phyloP scores from a whole-genome alignment of 1,139 yeast genomes.

The Ogataea hybrid region DNA sequence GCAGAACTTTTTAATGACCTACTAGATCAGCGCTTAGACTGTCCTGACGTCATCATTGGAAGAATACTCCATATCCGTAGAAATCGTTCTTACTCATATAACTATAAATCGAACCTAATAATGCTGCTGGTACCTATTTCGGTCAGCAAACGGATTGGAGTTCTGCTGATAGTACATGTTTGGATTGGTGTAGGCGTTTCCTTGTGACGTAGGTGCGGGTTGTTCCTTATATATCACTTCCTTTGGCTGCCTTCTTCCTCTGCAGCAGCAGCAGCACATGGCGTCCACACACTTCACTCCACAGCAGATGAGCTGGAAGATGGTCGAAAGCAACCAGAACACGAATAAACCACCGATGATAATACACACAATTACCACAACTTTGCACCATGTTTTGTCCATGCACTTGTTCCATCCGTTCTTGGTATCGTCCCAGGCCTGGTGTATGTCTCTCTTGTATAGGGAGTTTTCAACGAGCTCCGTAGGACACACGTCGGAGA shows the following conservation, averaged over 20 bases:
- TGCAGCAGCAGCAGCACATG: slow-evolving; percentile 40
- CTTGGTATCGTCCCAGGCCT: slow-evolving; percentile 10
- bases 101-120: slow-evolving; percentile 1
- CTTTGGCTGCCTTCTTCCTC: slow-evolving; percentile 12
- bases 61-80: background rate
- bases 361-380: slow-evolving; percentile 74
- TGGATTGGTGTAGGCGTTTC: slow-evolving; percentile 26
- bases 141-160: slow-evolving; percentile 19
- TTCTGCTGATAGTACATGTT: slow-evolving; percentile 28
- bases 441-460: slow-evolving; percentile 14
- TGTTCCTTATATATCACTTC: slow-evolving; percentile 13
- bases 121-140: slow-evolving; percentile 12
- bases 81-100: background rate
- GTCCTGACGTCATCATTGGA: background rate
- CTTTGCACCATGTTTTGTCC: slow-evolving; percentile 72
- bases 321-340: slow-evolving; percentile 44
- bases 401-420: slow-evolving; percentile 71
- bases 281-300: slow-evolving; percentile 41
- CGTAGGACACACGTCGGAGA: slow-evolving; percentile 21
- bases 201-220: slow-evolving; percentile 20
- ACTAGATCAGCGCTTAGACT: no score
- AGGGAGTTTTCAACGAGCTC: slow-evolving; percentile 13
- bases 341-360: slow-evolving; percentile 49
- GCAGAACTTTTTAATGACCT: no score
- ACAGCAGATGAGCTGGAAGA: slow-evolving; percentile 44